Percentiles rank a stretch among this genome's conserved stretches.
Conservation (phyloP, 192 early-diverging fungal genomes). For the Coemansia sp. region DNA sequence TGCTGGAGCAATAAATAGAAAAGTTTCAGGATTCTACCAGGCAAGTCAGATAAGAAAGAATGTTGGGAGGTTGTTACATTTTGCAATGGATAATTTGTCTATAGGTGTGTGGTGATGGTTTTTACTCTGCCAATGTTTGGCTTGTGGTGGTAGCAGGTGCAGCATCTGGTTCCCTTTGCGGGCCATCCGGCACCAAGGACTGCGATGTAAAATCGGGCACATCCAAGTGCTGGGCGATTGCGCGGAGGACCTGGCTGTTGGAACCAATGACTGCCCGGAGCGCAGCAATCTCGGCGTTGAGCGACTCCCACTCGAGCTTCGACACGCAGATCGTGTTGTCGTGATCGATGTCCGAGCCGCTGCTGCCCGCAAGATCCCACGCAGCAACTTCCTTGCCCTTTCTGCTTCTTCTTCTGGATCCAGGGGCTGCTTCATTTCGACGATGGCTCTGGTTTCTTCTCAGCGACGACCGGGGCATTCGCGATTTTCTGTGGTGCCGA, state of each 20-base stretch:
- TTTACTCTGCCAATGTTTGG: background rate
- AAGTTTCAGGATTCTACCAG: background rate
- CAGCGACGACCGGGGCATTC: no score
- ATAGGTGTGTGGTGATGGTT: background rate
- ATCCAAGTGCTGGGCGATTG: constrained; percentile 38
- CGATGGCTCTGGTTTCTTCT: no score
- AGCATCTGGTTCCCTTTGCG: background rate
- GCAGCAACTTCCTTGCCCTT: constrained; percentile 25
- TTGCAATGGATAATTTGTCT: background rate
- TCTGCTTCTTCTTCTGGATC: background rate
- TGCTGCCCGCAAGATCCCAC: background rate
- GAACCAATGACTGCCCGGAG: constrained; percentile 23
- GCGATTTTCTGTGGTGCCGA: no score
- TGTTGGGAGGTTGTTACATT: no score
- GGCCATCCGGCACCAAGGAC: background rate
- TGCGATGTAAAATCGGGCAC: constrained; percentile 6
- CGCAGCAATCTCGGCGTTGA: constrained; percentile 37
- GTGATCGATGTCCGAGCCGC: background rate
- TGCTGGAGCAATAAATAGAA: constrained; percentile 18
- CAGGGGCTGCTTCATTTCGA: no score
- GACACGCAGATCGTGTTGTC: constrained; percentile 15
- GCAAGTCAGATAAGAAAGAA: no score
- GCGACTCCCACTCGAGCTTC: constrained; percentile 36
- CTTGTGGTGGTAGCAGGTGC: background rate
- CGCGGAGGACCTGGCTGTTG: constrained; percentile 33